Conservation (phyloP, 345 rosid species). For the Populus tremula region DNA sequence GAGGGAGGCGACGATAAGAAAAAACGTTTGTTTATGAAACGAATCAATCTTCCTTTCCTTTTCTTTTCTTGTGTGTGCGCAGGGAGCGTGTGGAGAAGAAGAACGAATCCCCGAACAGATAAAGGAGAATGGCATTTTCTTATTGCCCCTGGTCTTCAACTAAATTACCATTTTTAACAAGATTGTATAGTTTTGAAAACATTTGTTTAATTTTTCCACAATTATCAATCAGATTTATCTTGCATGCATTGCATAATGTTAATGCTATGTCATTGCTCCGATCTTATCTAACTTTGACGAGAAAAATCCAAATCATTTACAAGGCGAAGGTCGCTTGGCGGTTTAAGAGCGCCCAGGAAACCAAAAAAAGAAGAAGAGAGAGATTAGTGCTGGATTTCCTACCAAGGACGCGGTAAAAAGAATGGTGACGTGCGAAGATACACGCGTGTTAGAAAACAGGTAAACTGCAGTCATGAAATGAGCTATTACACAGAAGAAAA, state of each 20-base stretch:
- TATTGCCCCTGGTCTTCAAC: slow-evolving; percentile 15
- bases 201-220: too few relatives aligned
- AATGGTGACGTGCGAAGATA: too few relatives aligned
- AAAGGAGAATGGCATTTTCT: neutral
- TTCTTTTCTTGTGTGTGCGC: neutral
- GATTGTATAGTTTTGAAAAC: neutral
- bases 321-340: neutral
- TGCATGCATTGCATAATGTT: too few relatives aligned
- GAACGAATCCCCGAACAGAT: neutral
- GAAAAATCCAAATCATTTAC: neutral
- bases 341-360: too few relatives aligned
- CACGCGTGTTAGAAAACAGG: too few relatives aligned
- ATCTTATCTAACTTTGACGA: neutral
- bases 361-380: too few relatives aligned
- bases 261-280: too few relatives aligned
- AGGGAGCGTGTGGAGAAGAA: neutral
- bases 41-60: neutral
- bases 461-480: too few relatives aligned
- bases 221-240: too few relatives aligned
- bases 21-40: neutral
- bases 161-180: slow-evolving; percentile 17
- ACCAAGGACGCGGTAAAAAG: too few relatives aligned
- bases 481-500: too few relatives aligned
- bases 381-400: too few relatives aligned
- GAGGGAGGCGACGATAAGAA: neutral